Percentiles rank a stretch among this genome's conserved stretches.
phyloP scores from a whole-genome alignment of 2,329 filamentous ascomycete species.

The Curvularia sp. region DNA sequence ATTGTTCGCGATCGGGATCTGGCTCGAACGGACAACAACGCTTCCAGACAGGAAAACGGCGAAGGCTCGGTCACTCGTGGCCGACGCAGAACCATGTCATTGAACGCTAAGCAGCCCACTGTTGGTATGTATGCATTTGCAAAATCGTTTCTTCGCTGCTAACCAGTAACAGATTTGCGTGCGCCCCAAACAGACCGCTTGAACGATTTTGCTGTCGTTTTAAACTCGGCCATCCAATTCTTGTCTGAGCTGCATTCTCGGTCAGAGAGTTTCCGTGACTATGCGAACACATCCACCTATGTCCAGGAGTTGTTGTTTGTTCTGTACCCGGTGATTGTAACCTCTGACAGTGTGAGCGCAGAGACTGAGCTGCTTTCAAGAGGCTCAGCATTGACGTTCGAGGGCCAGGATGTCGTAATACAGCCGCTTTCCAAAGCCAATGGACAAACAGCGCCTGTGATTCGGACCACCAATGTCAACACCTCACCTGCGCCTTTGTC shows the following conservation, averaged over 20 bases:
- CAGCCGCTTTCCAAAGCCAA: constrained; percentile 72
- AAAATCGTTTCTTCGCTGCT: constrained; percentile 7
- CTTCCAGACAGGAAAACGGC: constrained; percentile 26
- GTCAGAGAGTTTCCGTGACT: constrained; percentile 81
- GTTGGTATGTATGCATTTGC: constrained; percentile 33
- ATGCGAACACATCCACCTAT: constrained; percentile 80
- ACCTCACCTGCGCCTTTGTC: constrained; percentile 41
- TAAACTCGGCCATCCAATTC: constrained; percentile 81
- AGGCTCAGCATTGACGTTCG: constrained; percentile 81
- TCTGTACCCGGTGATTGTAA: constrained; percentile 87
- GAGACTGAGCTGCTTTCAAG: constrained; percentile 87
- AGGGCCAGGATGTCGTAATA: constrained; percentile 84
- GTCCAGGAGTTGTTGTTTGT: constrained; percentile 78
- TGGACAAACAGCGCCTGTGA: constrained; percentile 67
- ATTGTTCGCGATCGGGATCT: constrained; percentile 48
- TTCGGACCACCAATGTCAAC: constrained; percentile 72
- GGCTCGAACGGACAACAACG: constrained; percentile 26
- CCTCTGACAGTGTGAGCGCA: constrained; percentile 80
- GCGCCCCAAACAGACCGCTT: constrained; percentile 51
- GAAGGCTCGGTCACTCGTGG: constrained; percentile 47
- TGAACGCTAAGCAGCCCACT: constrained; percentile 62
- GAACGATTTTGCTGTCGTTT: constrained; percentile 67
- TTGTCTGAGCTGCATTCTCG: constrained; percentile 78
- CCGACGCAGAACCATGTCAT: constrained; percentile 70
- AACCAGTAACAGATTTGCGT: constrained; percentile 37